Evolutionary conservation across 1,139 yeast species (phyloP), one percentile per base, ranked within the genome.

Genomic region (Zygotorulaspora mrakii): DNA sequence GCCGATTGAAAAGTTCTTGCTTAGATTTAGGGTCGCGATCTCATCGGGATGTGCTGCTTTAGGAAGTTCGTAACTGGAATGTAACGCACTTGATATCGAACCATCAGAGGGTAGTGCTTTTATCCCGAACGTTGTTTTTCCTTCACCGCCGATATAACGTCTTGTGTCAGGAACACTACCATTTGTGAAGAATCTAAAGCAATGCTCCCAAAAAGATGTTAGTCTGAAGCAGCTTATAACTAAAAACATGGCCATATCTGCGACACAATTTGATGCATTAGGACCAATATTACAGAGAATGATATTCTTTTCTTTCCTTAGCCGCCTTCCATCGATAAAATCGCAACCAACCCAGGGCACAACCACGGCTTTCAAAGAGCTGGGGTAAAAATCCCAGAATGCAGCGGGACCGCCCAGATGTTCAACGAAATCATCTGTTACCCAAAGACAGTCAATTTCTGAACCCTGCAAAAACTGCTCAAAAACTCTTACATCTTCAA

Each of bases 331-430:
- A 57, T 82, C 84, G 47, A 74, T 75, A 18, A 69, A 71, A 49
- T 83, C 87, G 50, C 69, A 71, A 0, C 95, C 95, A 2, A 84
- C 89, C 40, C 87, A 74, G 35, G 86, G 80, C 28, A 79, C 69
- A 1, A 84, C 69, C 31, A 85, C 68, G 6, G 82, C 69, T 54
- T 75, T 74, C 45, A 84, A 62, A 3, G 67, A 50, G 1, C 54
- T 22, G 0, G 94, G 94, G 9, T 76, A 68, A 17, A 66, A 59
- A 2, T 66, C 76, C 35, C 81, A 57, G 10, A 79, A 55, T 14
- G 61, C 54, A 20, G 63, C 59, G 42, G 79, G 70, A 0, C 79
- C 80, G 2, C 81, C 82, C 8, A 76, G 45, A 2, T 62, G 59
- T 1, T 57, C 54, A 45, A 79, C 71, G 1, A 84, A 79, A 30